A percentile compares a stretch with the other conserved stretches of the same genome.
phyloP scores from a whole-genome alignment of 2,329 filamentous ascomycete species.

The Septoria linicola region DNA sequence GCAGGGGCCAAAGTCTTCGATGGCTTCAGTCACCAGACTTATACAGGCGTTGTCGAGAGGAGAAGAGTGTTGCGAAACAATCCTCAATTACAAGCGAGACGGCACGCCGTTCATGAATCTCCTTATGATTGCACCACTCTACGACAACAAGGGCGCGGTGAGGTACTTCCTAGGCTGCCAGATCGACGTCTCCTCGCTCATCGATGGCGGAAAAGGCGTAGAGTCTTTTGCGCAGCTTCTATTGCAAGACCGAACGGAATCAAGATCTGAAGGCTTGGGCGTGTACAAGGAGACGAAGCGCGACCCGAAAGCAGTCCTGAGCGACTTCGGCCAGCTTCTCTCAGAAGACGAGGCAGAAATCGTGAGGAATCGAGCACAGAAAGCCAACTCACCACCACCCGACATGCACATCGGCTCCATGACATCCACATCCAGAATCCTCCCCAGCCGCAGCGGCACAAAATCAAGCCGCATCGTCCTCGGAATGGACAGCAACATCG shows the following conservation, averaged over 20 bases:
- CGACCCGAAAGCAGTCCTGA: constrained; percentile 31
- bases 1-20: constrained; percentile 43
- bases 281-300: constrained; percentile 11
- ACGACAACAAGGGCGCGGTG: constrained; percentile 44
- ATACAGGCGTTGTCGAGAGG: constrained; percentile 40
- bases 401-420: not conserved
- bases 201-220: constrained; percentile 40
- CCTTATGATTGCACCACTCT: constrained; percentile 43
- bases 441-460: constrained; percentile 2
- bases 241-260: constrained; percentile 29
- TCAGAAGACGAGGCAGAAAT: constrained; percentile 36
- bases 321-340: constrained; percentile 35
- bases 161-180: constrained; percentile 44
- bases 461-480: constrained; percentile 24
- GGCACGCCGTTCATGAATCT: constrained; percentile 45
- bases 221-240: constrained; percentile 40
- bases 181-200: constrained; percentile 41
- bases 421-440: not conserved
- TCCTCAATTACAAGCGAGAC: constrained; percentile 46
- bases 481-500: constrained; percentile 39
- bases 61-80: constrained; percentile 45
- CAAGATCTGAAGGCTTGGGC: constrained; percentile 26
- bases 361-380: constrained; percentile 28
- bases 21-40: constrained; percentile 38
- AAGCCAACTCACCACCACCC: not conserved